Evolutionary conservation across 1,139 yeast genomes (phyloP), one percentile per base, ranked within the genome.

Genomic region (Blastobotrys aristatus): DNA sequence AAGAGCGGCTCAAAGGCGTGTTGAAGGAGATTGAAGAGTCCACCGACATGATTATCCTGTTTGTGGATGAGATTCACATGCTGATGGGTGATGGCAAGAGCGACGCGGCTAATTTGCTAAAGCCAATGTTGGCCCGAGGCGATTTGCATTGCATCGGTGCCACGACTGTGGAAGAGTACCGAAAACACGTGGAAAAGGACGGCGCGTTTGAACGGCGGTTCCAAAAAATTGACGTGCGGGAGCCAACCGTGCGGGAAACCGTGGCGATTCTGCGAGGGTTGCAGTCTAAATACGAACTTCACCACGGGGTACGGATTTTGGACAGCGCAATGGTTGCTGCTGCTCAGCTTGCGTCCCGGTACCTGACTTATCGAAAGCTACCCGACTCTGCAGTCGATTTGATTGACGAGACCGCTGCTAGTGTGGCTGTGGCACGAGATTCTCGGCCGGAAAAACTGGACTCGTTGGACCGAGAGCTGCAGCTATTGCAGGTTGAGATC

Each of bases 181-280:
- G 97, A 65, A 84, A 90, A 65, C 82, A 83, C 63, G 84, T 92
- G 53, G 88, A 94, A 62, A 92, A 92, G 67, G 99, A 92, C 69
- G 98, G 96, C 65, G 98, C 99, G 0, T 90, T 92, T 66, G 99
- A 92, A 68, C 85, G 99, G 76, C 81, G 99, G 66, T 92, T 92
- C 78, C 99, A 92, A 70, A 89, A 88, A 66, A 86, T 94, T 57
- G 96, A 90, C 62, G 97, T 92, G 18, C 88, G 87, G 43, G 99
- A 95, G 59, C 92, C 97, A 49, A 84, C 96, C 0, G 80, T 88
- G 29, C 78, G 84, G 57, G 97, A 92, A 69, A 89, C 98, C 0
- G 88, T 92, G 47, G 97, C 97, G 7, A 92, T 92, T 52, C 77
- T 94, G 58, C 84, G 98, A 75, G 98, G 98, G 53, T 76, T 94